phyloP scores from a whole-genome alignment of 2,329 filamentous ascomycete species.

The Pestalotiopsis sp. region DNA sequence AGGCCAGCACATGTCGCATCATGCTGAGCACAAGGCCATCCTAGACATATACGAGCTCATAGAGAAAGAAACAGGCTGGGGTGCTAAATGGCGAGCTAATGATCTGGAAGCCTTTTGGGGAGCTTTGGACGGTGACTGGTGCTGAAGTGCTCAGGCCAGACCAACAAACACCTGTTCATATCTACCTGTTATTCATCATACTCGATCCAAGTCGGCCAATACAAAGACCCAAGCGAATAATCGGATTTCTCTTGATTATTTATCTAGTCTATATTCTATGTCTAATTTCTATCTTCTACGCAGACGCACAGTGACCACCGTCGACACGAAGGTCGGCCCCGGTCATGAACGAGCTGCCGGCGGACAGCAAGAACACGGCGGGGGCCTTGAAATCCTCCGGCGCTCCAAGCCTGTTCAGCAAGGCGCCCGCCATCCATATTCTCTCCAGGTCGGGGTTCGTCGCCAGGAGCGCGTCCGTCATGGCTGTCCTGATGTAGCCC shows the following conservation, averaged over 20 bases:
- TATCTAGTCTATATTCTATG: not conserved
- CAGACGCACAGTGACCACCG: constrained; percentile 53
- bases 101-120: constrained; percentile 57
- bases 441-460: constrained; percentile 52
- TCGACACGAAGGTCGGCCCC: constrained; percentile 59
- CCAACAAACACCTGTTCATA: not conserved
- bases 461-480: constrained; percentile 46
- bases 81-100: constrained; percentile 53
- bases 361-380: constrained; percentile 58
- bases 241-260: not conserved
- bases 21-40: constrained; percentile 45
- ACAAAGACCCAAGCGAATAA: too few relatives aligned
- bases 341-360: constrained; percentile 61
- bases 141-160: not conserved
- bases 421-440: constrained; percentile 54
- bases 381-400: constrained; percentile 62
- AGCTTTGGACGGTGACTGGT: constrained; percentile 23
- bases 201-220: not conserved
- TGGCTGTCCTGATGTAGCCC: constrained; percentile 54
- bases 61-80: constrained; percentile 55
- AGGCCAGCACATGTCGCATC: constrained; percentile 31
- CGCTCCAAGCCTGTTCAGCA: constrained; percentile 55
- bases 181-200: too few relatives aligned
- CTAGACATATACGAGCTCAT: constrained; percentile 49
- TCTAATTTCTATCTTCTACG: constrained; percentile 18